Base-by-base conservation (phyloP, 1,139 yeast species). In the Hyphopichia buzzinii region DNA sequence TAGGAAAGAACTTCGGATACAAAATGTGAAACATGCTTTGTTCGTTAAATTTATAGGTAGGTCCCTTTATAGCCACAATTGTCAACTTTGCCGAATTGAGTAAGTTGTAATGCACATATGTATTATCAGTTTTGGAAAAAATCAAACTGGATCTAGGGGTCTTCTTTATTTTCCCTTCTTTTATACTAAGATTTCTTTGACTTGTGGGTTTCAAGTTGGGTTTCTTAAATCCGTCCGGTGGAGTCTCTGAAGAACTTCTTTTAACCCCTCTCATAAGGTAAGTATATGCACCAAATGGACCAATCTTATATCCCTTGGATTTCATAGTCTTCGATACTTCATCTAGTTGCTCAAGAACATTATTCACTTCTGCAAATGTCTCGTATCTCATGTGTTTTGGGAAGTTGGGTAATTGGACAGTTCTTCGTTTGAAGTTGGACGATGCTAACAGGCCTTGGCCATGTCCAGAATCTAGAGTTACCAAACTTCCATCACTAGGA, bases 1-100 rank as follows among this genome's bases (percentile, higher is more conserved):
- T 69, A 29, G 75, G 74, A 38, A 64, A 71, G 47, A 67, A 68
- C 36, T 68, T 68, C 13, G 77, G 77, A 44, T 70, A 69, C 15
- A 70, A 51, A n/a, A 71, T 69, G 41, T 71, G 76, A 37, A 69
- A 55, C 59, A 69, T 63, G 41, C 68, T 69, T 42, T 71, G 77
- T 38, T 69, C 74, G 34, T 58, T 60, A 39, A 68, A 57, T 15
- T 52, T 45, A 46, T 65, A 68, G 32, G 59, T 49, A 2, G 64
- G 54, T 4, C 77, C 77, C 40, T 69, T 71, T 15, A 71, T 65
- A 16, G 74, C 75, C 34, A 63, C 39, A 23, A 67, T 66, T 2
- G 75, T 62, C 35, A 71, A 54, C 39, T 66, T 68, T 15, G 77
- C 74, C 31, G 49, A 59, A 33, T 60, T 58, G 15, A 69, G 38